Base-by-base conservation (phyloP, 208 protist genomes). In the Leishmania aethiopica region DNA sequence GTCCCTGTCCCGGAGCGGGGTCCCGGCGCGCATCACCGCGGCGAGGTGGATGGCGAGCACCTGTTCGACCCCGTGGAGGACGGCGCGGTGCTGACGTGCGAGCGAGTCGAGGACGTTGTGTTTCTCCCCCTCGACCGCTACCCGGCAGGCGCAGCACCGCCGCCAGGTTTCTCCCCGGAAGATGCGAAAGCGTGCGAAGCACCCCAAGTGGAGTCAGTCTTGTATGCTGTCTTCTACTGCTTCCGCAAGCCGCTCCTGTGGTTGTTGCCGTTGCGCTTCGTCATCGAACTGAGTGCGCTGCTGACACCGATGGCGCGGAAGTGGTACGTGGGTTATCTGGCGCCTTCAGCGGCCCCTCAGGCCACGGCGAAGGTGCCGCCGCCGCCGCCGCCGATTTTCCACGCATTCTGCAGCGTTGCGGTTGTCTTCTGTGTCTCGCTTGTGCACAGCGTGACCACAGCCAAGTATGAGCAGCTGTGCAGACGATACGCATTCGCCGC, bases 41-140 rank as follows among this genome's bases (percentile, higher is more conserved):
- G 93, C 45, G 78, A 84, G 35, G 81, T 91, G 28, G 83, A 93
- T 57, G 91, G 90, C 40, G 91, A 96, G 81, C 78, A 89, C 55
- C 87, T 96, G 32, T 96, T 96, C 77, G 57, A 82, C 22, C 83
- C 87, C 10, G 51, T 53, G 40, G 53, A 71, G 6, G 77, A 78
- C 2, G 57, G 86, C 75, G 88, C 79, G 55, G 84, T 86, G 53
- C 91, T 89, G 60, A 86, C 86, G 57, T 91, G 91, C 81, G 84
- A 87, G 45, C 84, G 86, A 11, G 87, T 93, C 22, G 80, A 83
- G 77, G 74, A 83, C 0, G 66, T 70, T 19, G 42, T 45, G 42
- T 45, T 45, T 45, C 42, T 2, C 45, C 45, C 45, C 45, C 45
- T 47, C 45, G 45, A 10, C 0, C 45, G 4, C 45, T 47, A 47